A percentile compares a stretch with the other conserved stretches of the same genome.
Evolutionary conservation across 768 basidiomycete genomes (phyloP).

Genomic region (Termitomyces sp.): DNA sequence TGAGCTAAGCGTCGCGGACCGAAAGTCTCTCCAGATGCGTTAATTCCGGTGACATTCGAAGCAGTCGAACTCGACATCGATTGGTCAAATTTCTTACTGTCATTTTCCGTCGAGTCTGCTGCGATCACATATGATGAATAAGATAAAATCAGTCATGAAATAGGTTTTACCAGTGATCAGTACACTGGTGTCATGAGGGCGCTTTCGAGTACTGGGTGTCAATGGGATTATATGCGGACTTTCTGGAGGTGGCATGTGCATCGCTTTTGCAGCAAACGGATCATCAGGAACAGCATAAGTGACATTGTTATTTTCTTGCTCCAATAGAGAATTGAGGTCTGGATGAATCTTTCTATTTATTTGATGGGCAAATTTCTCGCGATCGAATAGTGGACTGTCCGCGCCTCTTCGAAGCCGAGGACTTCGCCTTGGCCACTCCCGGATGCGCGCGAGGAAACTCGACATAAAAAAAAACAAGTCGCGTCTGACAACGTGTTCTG

Average conservation of each 20-base stretch:
- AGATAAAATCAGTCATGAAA: background rate
- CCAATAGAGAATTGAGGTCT: constrained; percentile 27
- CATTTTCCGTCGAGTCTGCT: constrained; percentile 1
- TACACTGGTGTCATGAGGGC: constrained; percentile 3
- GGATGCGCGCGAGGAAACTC: constrained; percentile 8
- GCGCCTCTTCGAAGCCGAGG: background rate
- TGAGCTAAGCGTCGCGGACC: constrained; percentile 7
- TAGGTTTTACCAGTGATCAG: constrained; percentile 1
- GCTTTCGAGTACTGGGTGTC: constrained; percentile 12
- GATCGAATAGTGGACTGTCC: background rate
- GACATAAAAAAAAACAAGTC: background rate
- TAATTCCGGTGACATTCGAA: constrained; percentile 7
- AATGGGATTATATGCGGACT: constrained; percentile 8
- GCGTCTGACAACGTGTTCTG: background rate
- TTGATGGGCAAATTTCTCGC: background rate
- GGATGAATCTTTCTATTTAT: constrained; percentile 33
- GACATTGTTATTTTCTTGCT: constrained; percentile 13
- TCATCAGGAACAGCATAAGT: background rate
- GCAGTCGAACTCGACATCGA: constrained; percentile 9
- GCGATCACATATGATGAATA: background rate
- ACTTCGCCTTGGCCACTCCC: constrained; percentile 1
- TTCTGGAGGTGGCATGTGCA: background rate
- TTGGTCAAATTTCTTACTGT: constrained; percentile 1
- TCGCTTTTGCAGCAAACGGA: background rate
- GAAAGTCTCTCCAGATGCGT: constrained; percentile 15